A percentile compares a stretch with the other conserved stretches of the same genome.
phyloP scores from a whole-genome alignment of 768 basidiomycete species.

The Leccinum broughii region DNA sequence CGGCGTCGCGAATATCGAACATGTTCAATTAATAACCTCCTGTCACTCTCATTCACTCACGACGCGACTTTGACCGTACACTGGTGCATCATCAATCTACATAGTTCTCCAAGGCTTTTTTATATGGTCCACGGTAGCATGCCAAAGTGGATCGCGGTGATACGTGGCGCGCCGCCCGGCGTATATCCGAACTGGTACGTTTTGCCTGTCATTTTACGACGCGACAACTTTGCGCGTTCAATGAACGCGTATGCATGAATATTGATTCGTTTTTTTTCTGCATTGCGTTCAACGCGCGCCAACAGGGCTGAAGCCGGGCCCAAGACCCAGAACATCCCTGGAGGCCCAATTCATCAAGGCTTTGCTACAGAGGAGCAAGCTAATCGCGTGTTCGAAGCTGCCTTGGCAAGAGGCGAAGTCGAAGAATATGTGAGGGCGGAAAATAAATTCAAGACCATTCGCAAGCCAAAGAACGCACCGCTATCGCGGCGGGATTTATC shows the following conservation, averaged over 20 bases:
- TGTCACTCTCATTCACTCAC: conserved; percentile 15
- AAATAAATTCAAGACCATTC: background rate
- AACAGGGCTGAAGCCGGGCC: conserved; percentile 48
- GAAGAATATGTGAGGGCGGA: conserved; percentile 11
- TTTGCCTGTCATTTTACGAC: background rate
- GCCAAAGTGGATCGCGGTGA: conserved; percentile 32
- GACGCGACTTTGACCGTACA: conserved; percentile 3
- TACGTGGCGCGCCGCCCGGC: conserved; percentile 28
- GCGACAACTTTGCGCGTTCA: conserved; percentile 11
- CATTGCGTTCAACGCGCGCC: conserved; percentile 1
- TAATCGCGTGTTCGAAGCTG: conserved; percentile 28
- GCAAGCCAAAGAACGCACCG: conserved; percentile 8
- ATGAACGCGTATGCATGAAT: conserved; percentile 17
- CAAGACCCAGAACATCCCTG: conserved; percentile 44
- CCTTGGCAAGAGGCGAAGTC: conserved; percentile 32
- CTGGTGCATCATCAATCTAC: background rate
- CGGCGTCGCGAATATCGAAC: conserved; percentile 21
- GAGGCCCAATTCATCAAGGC: conserved; percentile 43
- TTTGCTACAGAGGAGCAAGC: conserved; percentile 48
- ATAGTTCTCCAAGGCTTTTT: background rate
- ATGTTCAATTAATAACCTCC: conserved; percentile 21
- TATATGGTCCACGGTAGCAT: conserved; percentile 15
- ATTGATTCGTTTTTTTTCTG: conserved; percentile 24
- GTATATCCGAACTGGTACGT: conserved; percentile 33
- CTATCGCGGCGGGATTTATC: conserved; percentile 15